These are phyloP conservation scores for Stenocarpella maydis DNA, from an alignment of 2,329 filamentous ascomycete species.

Conservation along the genomic window DNA sequence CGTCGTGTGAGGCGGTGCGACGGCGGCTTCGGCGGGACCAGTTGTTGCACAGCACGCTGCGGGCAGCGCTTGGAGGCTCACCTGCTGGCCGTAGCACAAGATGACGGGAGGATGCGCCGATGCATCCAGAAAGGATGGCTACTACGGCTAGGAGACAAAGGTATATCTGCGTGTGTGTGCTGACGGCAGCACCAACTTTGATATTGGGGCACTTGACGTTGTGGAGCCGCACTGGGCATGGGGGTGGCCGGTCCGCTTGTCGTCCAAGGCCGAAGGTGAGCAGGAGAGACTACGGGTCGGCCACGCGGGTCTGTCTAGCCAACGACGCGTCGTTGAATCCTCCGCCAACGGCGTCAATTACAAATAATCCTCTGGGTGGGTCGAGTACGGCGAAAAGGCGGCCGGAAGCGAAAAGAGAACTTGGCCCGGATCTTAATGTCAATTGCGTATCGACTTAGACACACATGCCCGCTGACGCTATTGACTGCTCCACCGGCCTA, in stretches of 20 bases:
- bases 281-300: constrained; percentile 2
- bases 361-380: background rate
- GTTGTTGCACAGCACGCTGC: constrained; percentile 8
- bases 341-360: background rate
- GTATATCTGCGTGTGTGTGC: background rate
- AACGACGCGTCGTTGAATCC: background rate
- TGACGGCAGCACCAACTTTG: constrained; percentile 19
- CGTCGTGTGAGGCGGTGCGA: background rate
- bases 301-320: background rate
- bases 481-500: background rate
- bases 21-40: background rate
- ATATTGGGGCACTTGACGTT: background rate
- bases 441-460: background rate
- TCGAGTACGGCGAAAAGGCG: background rate
- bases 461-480: background rate
- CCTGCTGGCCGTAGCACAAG: constrained; percentile 23
- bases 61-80: constrained; percentile 20
- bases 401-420: background rate
- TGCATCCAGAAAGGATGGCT: background rate
- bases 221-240: background rate
- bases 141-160: background rate
- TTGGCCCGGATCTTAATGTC: background rate
- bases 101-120: constrained; percentile 22
- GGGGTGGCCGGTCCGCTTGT: background rate
- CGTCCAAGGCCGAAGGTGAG: constrained; percentile 7